Conservation (phyloP, 768 basidiomycete genomes). For the Collybia sp. region DNA sequence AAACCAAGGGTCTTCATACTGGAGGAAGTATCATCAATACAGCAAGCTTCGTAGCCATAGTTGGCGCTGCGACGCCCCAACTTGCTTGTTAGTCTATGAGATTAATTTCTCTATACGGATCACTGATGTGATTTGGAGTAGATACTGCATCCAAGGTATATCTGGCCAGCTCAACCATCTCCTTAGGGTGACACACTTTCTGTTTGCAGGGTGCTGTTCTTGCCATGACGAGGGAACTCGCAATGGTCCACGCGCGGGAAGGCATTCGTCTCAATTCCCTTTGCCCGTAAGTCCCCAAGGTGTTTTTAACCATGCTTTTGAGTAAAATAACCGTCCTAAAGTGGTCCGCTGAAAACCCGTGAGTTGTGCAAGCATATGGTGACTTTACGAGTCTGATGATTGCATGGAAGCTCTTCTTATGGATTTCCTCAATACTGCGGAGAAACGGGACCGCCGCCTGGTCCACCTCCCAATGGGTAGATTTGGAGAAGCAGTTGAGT, state of each 20-base stretch:
- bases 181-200: constrained; percentile 3
- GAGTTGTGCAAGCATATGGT: constrained; percentile 21
- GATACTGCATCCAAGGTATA: constrained; percentile 91
- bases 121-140: constrained; percentile 20
- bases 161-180: constrained; percentile 1
- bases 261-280: constrained; percentile 95
- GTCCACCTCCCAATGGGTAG: constrained; percentile 95
- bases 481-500: constrained; percentile 95
- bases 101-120: neutral
- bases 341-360: constrained; percentile 95
- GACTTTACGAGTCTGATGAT: constrained; percentile 9
- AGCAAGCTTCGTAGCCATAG: constrained; percentile 91
- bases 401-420: constrained; percentile 75
- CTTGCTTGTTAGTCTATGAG: constrained; percentile 75
- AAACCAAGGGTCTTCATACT: constrained; percentile 68
- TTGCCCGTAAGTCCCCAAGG: constrained; percentile 70
- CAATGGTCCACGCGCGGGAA: constrained; percentile 96
- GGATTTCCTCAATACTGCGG: constrained; percentile 95
- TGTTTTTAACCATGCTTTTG: neutral
- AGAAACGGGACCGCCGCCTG: constrained; percentile 89
- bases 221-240: constrained; percentile 96
- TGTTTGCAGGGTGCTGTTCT: constrained; percentile 82
- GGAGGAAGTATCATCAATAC: constrained; percentile 97
- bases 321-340: constrained; percentile 23
- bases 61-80: constrained; percentile 98